Percentiles rank a stretch among this genome's conserved stretches.
phyloP scores from a whole-genome alignment of 495 filamentous ascomycete species.

The Podospora appendiculata region DNA sequence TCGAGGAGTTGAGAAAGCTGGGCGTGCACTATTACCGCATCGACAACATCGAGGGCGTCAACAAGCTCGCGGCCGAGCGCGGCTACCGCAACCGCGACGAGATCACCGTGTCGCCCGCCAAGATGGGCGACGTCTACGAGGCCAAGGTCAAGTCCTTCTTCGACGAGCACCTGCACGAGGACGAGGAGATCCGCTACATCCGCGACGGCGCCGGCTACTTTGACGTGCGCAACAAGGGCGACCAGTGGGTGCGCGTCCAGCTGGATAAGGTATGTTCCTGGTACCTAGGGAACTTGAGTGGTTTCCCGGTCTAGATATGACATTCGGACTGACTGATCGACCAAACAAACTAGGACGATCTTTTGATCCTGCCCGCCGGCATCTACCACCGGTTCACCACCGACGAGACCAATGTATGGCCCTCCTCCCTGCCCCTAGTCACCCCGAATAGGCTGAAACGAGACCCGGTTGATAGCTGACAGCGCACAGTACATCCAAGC shows the following conservation, averaged over 20 bases:
- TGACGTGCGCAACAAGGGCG: slow-evolving; percentile 67
- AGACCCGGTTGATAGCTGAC: not conserved
- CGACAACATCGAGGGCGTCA: slow-evolving; percentile 53
- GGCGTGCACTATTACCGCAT: slow-evolving; percentile 74
- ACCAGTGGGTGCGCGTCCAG: slow-evolving; percentile 79
- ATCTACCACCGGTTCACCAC: slow-evolving; percentile 98
- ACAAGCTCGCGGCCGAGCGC: slow-evolving; percentile 64
- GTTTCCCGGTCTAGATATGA: not conserved
- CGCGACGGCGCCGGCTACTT: slow-evolving; percentile 87
- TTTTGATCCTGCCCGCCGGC: slow-evolving; percentile 89
- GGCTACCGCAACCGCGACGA: slow-evolving; percentile 93
- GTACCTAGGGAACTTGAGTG: too few relatives aligned
- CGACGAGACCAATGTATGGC: slow-evolving; percentile 76
- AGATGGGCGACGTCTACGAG: slow-evolving; percentile 82
- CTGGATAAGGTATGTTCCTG: slow-evolving; percentile 63
- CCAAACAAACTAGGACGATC: slow-evolving; percentile 29
- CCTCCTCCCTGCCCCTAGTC: too few relatives aligned
- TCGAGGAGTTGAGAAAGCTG: slow-evolving; percentile 57
- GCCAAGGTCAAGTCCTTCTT: slow-evolving; percentile 91
- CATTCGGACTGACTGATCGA: not conserved
- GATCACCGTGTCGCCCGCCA: slow-evolving; percentile 77
- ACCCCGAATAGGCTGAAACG: not conserved
- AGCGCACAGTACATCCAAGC: slow-evolving; percentile 76
- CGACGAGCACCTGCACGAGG: slow-evolving; percentile 92
- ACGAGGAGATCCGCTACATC: slow-evolving; percentile 98